Evolutionary conservation across 495 filamentous ascomycete species (phyloP), one percentile per base, ranked within the genome.

Genomic region (Immersiella caudata): DNA sequence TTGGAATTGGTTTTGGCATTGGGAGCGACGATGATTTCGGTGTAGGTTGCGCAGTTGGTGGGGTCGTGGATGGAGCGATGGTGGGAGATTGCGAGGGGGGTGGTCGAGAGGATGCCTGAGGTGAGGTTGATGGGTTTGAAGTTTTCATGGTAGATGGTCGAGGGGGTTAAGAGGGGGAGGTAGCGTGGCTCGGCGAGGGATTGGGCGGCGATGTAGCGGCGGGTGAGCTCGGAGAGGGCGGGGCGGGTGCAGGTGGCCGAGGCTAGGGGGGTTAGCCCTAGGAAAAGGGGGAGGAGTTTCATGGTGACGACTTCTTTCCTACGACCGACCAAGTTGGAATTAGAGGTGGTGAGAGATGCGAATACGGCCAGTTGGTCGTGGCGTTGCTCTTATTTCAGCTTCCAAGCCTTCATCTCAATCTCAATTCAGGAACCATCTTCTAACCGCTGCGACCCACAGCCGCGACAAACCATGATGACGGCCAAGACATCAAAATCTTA

Each of bases 11-110:
- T 33, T 33, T 33, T 75, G 8, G 72, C 56, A 20, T 70, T 49
- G 66, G 79, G 75, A 22, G 80, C 76, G 40, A 80, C 69, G 55
- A 83, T 76, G 69, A 83, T 69, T 66, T 84, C 82, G 54, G 76
- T 80, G 75, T 79, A 84, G 29, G 80, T 79, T 8, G 79, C 78
- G 75, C 81, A 84, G 26, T 70, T 65, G 2, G 70, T 71, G 21
- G 75, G 76, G 73, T 84, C 82, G 76, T 78, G 71, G 57, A 79
- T 76, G 66, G 73, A 78, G 56, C 78, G 77, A 72, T 71, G 76
- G 74, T 82, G 80, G 72, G 77, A 78, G 62, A 83, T 78, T 60
- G 72, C 76, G 33, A 83, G 69, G 9, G 80, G 71, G 21, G 77
- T 65, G 8, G 74, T 65, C 6, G 74, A 67, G 49, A 84, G 71